A percentile compares a stretch with the other conserved stretches of the same genome.
Conservation (phyloP, 108 stramenopile genomes). For the Mediolabrus comicus region DNA sequence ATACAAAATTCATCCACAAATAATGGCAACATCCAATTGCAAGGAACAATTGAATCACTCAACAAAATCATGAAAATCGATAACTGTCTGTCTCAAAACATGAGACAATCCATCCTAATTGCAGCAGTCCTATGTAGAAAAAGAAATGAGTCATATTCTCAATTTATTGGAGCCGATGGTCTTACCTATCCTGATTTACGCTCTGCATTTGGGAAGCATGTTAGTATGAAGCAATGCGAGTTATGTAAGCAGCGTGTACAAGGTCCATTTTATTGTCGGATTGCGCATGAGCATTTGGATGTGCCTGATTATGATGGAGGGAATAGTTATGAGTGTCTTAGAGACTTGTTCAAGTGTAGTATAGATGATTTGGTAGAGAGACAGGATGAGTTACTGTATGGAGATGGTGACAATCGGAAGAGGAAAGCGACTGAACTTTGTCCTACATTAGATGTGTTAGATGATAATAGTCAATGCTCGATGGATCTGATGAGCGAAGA, state of each 20-base stretch:
- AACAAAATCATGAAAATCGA: slow-evolving; percentile 22
- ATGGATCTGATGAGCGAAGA: slow-evolving; percentile 30
- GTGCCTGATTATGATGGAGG: slow-evolving; percentile 30
- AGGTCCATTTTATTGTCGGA: slow-evolving; percentile 27
- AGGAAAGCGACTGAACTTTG: background rate
- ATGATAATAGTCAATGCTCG: slow-evolving; percentile 10
- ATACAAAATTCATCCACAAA: background rate
- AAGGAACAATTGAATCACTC: background rate
- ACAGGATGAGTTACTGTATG: background rate
- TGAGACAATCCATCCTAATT: slow-evolving; percentile 24
- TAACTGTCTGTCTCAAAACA: slow-evolving; percentile 12
- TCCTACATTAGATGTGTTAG: background rate
- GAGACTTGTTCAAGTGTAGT: slow-evolving; percentile 1
- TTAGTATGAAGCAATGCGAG: slow-evolving; percentile 23
- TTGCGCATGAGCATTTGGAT: slow-evolving; percentile 28
- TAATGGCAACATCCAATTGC: background rate
- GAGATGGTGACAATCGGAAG: background rate
- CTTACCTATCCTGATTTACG: slow-evolving; percentile 23
- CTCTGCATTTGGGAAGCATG: slow-evolving; percentile 22
- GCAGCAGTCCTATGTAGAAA: slow-evolving; percentile 18
- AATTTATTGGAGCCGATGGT: slow-evolving; percentile 24
- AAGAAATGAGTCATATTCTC: background rate
- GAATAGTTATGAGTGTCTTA: slow-evolving; percentile 22
- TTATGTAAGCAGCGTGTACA: slow-evolving; percentile 32
- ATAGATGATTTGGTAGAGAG: slow-evolving; percentile 23